Evolutionary conservation across 176 grass and related monocot genomes (phyloP).

Genomic region (Juncus effusus): DNA sequence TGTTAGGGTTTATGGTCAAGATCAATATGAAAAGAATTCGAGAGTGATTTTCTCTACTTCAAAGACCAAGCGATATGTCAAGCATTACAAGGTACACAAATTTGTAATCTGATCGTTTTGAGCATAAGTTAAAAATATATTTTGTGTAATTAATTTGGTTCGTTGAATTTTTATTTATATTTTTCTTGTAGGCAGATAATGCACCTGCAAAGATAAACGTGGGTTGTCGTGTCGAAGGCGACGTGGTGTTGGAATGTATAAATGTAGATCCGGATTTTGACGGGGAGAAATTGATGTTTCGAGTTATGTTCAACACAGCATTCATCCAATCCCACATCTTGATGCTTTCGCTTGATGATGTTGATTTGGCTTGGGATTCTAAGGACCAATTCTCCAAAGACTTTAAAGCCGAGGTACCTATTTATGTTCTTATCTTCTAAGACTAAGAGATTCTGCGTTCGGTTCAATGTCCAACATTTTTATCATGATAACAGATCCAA

Average conservation of each 20-base stretch:
- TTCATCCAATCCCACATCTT: slow-evolving; percentile 93
- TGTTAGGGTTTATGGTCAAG: slow-evolving; percentile 65
- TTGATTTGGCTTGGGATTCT: slow-evolving; percentile 68
- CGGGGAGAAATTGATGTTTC: slow-evolving; percentile 68
- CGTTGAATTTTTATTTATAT: slow-evolving; percentile 48
- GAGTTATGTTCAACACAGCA: slow-evolving; percentile 88
- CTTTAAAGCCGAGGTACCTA: slow-evolving; percentile 87
- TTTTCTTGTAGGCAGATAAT: slow-evolving; percentile 71
- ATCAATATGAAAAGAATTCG: slow-evolving; percentile 48
- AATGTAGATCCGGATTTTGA: slow-evolving; percentile 54
- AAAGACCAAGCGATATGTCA: slow-evolving; percentile 67
- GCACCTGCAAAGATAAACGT: slow-evolving; percentile 78
- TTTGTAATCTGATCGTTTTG: neutral
- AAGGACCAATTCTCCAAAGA: slow-evolving; percentile 68
- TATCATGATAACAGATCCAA: slow-evolving; percentile 2
- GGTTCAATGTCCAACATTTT: neutral
- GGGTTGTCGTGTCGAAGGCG: slow-evolving; percentile 79
- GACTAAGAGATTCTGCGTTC: neutral
- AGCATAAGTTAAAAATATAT: slow-evolving; percentile 4
- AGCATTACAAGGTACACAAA: slow-evolving; percentile 64
- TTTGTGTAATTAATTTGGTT: slow-evolving; percentile 34
- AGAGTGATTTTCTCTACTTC: slow-evolving; percentile 39
- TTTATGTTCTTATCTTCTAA: slow-evolving; percentile 27
- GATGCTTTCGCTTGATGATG: slow-evolving; percentile 61
- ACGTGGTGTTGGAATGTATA: slow-evolving; percentile 82